Evolutionary conservation across 495 filamentous ascomycete genomes (phyloP).

Genomic region (Podospora comata): DNA sequence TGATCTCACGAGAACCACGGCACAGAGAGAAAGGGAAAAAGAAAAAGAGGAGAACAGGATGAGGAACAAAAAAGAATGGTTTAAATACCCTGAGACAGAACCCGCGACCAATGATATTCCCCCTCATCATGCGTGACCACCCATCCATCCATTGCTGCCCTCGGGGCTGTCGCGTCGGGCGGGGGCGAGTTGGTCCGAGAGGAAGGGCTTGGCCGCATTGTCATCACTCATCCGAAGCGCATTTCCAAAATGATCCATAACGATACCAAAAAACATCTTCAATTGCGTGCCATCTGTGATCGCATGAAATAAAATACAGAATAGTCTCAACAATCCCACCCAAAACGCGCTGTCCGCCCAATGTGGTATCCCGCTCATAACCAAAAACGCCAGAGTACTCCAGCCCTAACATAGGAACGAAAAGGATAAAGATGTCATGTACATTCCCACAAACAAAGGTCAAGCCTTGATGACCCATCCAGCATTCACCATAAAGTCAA

Average conservation of each 20-base stretch:
- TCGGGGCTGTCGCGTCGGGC: neutral
- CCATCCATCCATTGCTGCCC: neutral
- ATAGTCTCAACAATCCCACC: neutral
- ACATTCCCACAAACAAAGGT: neutral
- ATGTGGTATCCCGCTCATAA: conserved; percentile 18
- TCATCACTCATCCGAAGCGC: neutral
- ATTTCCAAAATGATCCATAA: neutral
- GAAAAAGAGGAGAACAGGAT: conserved; percentile 1
- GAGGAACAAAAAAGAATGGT: neutral
- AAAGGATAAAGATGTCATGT: neutral
- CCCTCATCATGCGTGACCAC: neutral
- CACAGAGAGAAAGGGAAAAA: neutral
- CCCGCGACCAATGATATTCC: conserved; percentile 15
- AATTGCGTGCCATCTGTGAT: neutral
- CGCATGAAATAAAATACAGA: neutral
- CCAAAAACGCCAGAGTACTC: conserved; percentile 6
- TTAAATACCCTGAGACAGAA: conserved; percentile 11
- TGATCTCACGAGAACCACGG: neutral
- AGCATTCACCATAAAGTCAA: conserved; percentile 89
- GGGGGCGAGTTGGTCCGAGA: neutral
- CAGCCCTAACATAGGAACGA: neutral
- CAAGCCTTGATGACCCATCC: conserved; percentile 84
- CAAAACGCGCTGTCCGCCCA: neutral
- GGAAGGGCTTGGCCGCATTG: neutral
- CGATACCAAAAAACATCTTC: neutral